Conservation (phyloP, 2,329 filamentous ascomycete species). For the Chalara sp. region DNA sequence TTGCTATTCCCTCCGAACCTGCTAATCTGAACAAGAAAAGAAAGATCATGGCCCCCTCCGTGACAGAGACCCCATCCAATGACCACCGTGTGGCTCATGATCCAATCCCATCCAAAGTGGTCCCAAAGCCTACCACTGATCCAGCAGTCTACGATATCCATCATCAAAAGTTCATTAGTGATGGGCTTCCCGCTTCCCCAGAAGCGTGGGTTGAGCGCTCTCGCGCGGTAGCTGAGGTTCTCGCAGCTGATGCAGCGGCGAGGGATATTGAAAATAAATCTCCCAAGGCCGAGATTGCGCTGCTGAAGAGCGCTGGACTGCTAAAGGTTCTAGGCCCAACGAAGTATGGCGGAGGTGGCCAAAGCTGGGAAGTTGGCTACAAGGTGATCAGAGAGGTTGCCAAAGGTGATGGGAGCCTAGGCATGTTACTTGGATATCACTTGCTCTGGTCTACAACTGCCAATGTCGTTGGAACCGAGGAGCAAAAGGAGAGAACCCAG, state of each 20-base stretch:
- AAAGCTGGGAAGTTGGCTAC: conserved; percentile 49
- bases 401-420: conserved; percentile 57
- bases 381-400: conserved; percentile 55
- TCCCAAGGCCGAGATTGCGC: conserved; percentile 40
- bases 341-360: conserved; percentile 45
- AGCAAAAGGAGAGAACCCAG: conserved; percentile 51
- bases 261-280: conserved; percentile 45
- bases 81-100: neutral
- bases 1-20: too few relatives aligned
- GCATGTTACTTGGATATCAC: conserved; percentile 61
- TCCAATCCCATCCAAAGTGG: neutral
- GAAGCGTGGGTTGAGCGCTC: conserved; percentile 41
- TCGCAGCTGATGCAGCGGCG: conserved; percentile 39
- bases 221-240: conserved; percentile 40
- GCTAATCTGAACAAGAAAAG: too few relatives aligned
- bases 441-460: conserved; percentile 57
- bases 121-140: conserved; percentile 24
- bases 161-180: conserved; percentile 29
- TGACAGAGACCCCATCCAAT: too few relatives aligned
- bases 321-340: conserved; percentile 42
- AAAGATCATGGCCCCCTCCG: too few relatives aligned
- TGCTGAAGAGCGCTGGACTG: conserved; percentile 45
- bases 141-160: conserved; percentile 34
- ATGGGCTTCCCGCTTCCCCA: conserved; percentile 31
- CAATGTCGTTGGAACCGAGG: conserved; percentile 50